Evolutionary conservation across 164 flowering plant species (phyloP).

Genomic region (Vitis labrusca): DNA sequence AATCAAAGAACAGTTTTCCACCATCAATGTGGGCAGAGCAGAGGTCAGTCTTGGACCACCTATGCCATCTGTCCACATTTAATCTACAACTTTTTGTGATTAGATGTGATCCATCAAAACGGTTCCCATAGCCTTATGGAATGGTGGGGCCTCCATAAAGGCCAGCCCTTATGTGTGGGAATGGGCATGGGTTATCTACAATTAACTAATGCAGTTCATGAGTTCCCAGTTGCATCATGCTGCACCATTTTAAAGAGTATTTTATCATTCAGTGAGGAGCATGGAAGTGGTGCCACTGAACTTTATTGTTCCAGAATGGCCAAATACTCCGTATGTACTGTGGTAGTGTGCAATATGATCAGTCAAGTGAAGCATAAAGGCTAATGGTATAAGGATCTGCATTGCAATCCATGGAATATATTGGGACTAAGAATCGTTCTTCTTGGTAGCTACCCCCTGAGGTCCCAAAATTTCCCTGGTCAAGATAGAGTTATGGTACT

Average conservation of each 20-base stretch:
- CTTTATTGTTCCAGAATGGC: no score
- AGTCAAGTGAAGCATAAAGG: no score
- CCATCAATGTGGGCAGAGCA: not conserved
- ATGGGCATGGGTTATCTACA: not conserved
- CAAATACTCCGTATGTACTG: no score
- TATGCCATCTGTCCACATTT: slow-evolving; percentile 4
- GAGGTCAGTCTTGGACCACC: slow-evolving; percentile 18
- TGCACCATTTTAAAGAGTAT: not conserved
- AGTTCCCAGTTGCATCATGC: not conserved
- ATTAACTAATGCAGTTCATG: not conserved
- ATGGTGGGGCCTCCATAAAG: not conserved
- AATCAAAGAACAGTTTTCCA: not conserved
- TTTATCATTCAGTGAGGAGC: not conserved
- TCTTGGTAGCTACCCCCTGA: no score
- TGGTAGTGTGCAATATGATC: no score
- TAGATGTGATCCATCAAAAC: not conserved
- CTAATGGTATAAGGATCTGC: no score
- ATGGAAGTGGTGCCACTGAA: not conserved
- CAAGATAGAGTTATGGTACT: no score
- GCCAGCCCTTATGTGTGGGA: not conserved
- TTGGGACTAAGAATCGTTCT: no score
- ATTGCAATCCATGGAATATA: no score
- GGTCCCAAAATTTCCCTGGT: no score
- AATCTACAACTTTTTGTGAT: not conserved
- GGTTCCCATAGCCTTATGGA: not conserved